Evolutionary conservation across 139 green algal species (phyloP).

Genomic region (Gonium pectorale): DNA sequence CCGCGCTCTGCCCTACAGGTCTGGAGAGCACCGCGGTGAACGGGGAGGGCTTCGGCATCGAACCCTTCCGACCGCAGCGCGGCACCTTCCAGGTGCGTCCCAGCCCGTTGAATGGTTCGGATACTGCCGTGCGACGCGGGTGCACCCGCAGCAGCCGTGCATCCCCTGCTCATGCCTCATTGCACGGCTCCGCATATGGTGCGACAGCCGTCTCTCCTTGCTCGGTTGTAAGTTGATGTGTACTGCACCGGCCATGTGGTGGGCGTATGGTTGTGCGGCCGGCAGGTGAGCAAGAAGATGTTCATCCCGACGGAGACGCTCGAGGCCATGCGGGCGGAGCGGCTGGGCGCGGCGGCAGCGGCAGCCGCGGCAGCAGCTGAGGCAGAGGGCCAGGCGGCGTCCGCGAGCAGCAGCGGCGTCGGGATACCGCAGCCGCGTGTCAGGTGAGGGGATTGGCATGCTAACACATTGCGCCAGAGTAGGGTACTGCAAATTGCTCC

Average conservation of each 20-base stretch:
- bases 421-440: neutral
- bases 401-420: neutral
- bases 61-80: conserved; percentile 70
- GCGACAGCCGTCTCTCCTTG: too few relatives aligned
- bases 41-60: conserved; percentile 81
- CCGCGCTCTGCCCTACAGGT: conserved; percentile 35
- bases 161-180: too few relatives aligned
- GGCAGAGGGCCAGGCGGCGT: neutral
- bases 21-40: conserved; percentile 58
- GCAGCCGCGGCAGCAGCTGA: neutral
- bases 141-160: too few relatives aligned
- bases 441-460: too few relatives aligned
- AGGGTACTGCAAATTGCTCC: too few relatives aligned
- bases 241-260: too few relatives aligned
- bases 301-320: conserved; percentile 62
- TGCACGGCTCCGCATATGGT: too few relatives aligned
- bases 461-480: too few relatives aligned
- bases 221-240: too few relatives aligned
- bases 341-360: conserved; percentile 17
- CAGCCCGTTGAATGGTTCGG: neutral
- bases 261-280: neutral
- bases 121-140: neutral
- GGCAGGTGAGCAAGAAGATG: conserved; percentile 68
- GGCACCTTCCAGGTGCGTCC: conserved; percentile 24
- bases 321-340: conserved; percentile 49